Evolutionary conservation across 2,329 filamentous ascomycete genomes (phyloP).

Genomic region (Chalaropsis thielavioides): DNA sequence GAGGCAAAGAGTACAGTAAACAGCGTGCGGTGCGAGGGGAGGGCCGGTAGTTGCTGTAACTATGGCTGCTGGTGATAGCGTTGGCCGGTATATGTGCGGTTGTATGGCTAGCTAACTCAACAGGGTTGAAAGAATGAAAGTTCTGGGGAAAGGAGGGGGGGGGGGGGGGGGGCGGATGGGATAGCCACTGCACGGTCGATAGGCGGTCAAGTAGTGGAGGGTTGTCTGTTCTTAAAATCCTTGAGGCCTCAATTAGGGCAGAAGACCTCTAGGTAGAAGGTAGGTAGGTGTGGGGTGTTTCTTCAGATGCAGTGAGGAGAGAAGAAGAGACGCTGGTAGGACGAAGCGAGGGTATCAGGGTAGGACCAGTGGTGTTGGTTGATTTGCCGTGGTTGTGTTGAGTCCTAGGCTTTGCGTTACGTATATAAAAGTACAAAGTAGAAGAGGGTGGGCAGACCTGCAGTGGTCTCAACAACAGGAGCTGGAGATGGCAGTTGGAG

Average conservation of each 20-base stretch:
- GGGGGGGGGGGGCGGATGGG: background rate
- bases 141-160: no score
- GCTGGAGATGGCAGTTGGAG: constrained; percentile 4
- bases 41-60: background rate
- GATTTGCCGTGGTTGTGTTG: background rate
- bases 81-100: background rate
- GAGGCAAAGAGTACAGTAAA: background rate
- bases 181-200: background rate
- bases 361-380: background rate
- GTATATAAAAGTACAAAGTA: background rate
- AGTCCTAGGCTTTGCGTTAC: background rate
- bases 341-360: background rate
- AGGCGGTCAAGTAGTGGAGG: background rate
- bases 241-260: background rate
- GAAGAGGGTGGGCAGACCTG: background rate
- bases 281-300: background rate
- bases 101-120: background rate
- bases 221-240: background rate
- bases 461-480: background rate
- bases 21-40: background rate
- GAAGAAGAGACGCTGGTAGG: background rate
- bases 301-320: background rate
- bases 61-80: background rate
- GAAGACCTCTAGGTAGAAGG: background rate
- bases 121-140: no score